phyloP scores from a whole-genome alignment of 2,329 filamentous ascomycete species.

The Alternaria sp. region DNA sequence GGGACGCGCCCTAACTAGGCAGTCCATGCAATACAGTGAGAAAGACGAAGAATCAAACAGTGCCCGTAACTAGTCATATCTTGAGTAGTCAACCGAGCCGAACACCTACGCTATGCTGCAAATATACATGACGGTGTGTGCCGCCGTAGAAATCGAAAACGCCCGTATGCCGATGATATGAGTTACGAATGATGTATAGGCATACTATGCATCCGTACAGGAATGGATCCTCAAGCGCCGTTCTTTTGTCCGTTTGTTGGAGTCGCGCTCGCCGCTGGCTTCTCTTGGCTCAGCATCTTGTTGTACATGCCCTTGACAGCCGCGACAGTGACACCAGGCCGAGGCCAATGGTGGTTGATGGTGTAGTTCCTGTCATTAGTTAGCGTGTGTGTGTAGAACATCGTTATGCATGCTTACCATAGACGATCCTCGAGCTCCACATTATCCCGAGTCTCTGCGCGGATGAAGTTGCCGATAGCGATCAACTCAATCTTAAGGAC shows the following conservation, averaged over 20 bases:
- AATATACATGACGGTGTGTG: conserved; percentile 30
- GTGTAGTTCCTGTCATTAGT: conserved; percentile 45
- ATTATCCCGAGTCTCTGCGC: conserved; percentile 56
- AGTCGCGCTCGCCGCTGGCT: conserved; percentile 28
- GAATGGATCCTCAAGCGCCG: conserved; percentile 19
- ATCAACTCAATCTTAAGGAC: conserved; percentile 69
- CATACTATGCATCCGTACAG: conserved; percentile 8
- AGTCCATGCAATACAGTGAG: conserved; percentile 32
- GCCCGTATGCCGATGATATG: conserved; percentile 27
- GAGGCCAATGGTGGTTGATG: conserved; percentile 51
- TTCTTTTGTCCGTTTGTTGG: conserved; percentile 40
- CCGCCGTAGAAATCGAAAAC: conserved; percentile 33
- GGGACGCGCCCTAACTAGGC: conserved; percentile 15
- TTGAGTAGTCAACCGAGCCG: conserved; percentile 32
- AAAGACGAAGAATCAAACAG: conserved; percentile 19
- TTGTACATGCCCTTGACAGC: conserved; percentile 51
- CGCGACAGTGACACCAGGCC: conserved; percentile 36
- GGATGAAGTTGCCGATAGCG: conserved; percentile 69
- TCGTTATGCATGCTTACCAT: conserved; percentile 53
- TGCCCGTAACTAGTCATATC: conserved; percentile 26
- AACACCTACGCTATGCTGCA: conserved; percentile 50
- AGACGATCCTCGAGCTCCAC: conserved; percentile 59
- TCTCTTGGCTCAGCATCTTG: conserved; percentile 47
- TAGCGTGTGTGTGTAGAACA: conserved; percentile 18
- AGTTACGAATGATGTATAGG: conserved; percentile 8